Conservation (phyloP, 2,329 filamentous ascomycete genomes). For the Tricladium varicosporioides region DNA sequence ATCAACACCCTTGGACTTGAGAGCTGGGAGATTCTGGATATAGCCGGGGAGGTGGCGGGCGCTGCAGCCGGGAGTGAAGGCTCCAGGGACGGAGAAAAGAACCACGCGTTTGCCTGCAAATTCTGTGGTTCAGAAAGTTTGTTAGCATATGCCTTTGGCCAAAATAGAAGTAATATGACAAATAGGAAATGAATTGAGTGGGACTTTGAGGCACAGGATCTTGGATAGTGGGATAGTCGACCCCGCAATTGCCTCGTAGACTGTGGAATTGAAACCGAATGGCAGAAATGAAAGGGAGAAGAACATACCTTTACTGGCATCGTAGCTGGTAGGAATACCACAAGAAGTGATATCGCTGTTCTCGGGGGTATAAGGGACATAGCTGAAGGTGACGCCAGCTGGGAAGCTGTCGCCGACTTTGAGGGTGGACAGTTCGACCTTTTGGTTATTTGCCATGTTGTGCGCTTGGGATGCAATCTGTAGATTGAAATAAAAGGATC, state of each 20-base stretch:
- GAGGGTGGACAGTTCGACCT: slow-evolving; percentile 23
- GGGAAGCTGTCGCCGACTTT: slow-evolving; percentile 82
- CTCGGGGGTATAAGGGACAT: slow-evolving; percentile 74
- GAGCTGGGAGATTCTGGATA: slow-evolving; percentile 57
- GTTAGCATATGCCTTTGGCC: background rate
- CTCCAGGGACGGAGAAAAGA: slow-evolving; percentile 66
- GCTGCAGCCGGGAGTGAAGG: slow-evolving; percentile 70
- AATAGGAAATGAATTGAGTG: no score
- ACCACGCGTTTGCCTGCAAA: slow-evolving; percentile 71
- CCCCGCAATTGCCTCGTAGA: no score
- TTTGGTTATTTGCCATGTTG: slow-evolving; percentile 1
- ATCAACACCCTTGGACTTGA: slow-evolving; percentile 67
- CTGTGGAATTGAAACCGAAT: background rate
- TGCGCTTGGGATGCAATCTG: background rate
- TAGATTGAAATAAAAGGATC: background rate
- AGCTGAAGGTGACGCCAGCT: slow-evolving; percentile 75
- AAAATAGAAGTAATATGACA: no score
- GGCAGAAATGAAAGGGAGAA: background rate
- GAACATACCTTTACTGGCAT: slow-evolving; percentile 68
- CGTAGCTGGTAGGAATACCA: slow-evolving; percentile 73
- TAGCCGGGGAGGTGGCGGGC: slow-evolving; percentile 67
- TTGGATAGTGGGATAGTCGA: no score
- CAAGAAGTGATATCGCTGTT: slow-evolving; percentile 68
- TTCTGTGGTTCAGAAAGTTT: slow-evolving; percentile 37
- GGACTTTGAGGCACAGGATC: no score